Evolutionary conservation across 768 basidiomycete genomes (phyloP), one percentile per base, ranked within the genome.

Genomic region (Suillus variegatus): DNA sequence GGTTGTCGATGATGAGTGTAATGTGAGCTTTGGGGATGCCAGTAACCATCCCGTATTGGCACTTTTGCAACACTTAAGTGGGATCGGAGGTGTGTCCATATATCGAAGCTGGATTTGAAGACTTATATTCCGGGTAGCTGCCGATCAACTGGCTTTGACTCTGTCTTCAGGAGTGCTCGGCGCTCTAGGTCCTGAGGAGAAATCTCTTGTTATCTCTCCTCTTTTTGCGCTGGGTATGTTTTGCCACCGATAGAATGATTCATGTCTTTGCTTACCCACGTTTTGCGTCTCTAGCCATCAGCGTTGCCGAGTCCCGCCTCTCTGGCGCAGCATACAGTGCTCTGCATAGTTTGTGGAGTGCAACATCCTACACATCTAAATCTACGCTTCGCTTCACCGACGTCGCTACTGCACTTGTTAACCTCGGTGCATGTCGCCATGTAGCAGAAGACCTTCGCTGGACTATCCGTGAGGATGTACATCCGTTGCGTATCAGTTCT

Each of bases 131-230:
- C 49, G 28, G 20, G 55, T 58, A 89, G 88, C 86, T 68, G 55
- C 74, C 16, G 62, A 67, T 10, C 77, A 78, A 49, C 74, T 84
- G 32, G 70, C 72, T 20, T 66, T 82, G 25, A 64, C 85, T 9
- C 73, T 90, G 5, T 75, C 78, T 44, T 76, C 77, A 44, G 81
- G 84, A n/a, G 66, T 79, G 35, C 71, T 89, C 55, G 69, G 70
- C 28, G 73, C 64, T 55, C 67, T 82, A 38, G 75, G 76, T 25
- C 65, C 75, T 22, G 69, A 72, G 40, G 70, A 78, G 51, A 62
- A 76, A 55, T 55, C 72, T 4, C 70, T 66, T 35, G 68, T 82
- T 20, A 67, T 84, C 18, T 70, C 77, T 18, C 83, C 79, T 71
- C 67, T 88, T 10, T 82, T 80, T 61, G 61, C 78, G 49, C 67